These are phyloP conservation scores for Aspergillus pseudoterreus DNA, from an alignment of 2,329 filamentous ascomycete genomes.

Conservation along the genomic window DNA sequence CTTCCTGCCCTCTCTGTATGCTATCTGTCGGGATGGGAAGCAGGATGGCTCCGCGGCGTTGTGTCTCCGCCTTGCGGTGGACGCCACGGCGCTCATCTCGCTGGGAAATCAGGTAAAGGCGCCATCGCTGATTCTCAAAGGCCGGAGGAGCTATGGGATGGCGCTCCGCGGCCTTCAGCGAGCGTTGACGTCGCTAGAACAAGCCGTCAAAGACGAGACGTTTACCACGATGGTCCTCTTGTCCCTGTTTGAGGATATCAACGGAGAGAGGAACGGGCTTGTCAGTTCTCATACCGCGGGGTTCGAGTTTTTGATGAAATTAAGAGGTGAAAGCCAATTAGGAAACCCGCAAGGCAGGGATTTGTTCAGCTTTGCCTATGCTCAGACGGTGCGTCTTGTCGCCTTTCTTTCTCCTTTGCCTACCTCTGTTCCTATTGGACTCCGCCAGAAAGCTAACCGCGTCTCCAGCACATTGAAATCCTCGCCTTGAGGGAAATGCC, in stretches of 20 bases:
- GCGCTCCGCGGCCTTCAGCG: constrained; percentile 28
- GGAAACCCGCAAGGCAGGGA: constrained; percentile 29
- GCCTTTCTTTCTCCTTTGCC: neutral
- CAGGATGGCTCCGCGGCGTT: constrained; percentile 16
- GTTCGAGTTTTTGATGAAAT: constrained; percentile 32
- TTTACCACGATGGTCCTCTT: constrained; percentile 36
- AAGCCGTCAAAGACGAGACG: constrained; percentile 34
- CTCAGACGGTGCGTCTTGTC: constrained; percentile 27
- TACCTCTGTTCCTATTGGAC: neutral
- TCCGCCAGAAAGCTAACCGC: constrained; percentile 4
- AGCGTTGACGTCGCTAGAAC: constrained; percentile 25
- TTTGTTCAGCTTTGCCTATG: constrained; percentile 36
- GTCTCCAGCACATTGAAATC: constrained; percentile 30
- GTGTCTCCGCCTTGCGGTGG: constrained; percentile 32
- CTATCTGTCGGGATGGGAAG: constrained; percentile 20
- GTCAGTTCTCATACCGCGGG: constrained; percentile 35
- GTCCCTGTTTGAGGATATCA: constrained; percentile 38
- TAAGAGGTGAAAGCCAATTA: constrained; percentile 29
- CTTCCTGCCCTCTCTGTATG: constrained; percentile 35
- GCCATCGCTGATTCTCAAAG: constrained; percentile 23
- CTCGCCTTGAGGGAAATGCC: constrained; percentile 31
- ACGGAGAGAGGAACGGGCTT: constrained; percentile 33
- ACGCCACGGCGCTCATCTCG: constrained; percentile 33
- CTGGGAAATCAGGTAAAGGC: constrained; percentile 28
- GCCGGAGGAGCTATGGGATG: constrained; percentile 29